phyloP scores from a whole-genome alignment of 805 yeast species.

The Candida koratica region DNA sequence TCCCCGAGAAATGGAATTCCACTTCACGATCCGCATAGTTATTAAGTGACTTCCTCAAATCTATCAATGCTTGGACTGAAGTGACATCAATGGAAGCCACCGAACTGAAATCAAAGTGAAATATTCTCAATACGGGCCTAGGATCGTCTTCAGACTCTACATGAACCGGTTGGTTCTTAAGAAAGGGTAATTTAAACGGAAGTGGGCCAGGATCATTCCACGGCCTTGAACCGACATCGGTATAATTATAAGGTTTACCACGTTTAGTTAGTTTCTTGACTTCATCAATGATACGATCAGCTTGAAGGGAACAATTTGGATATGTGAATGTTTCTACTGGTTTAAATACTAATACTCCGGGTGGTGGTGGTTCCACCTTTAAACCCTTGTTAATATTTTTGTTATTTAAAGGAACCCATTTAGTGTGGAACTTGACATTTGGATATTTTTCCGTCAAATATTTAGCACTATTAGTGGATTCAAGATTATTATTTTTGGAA shows the following conservation, averaged over 20 bases:
- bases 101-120: conserved; percentile 78
- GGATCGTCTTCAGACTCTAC: conserved; percentile 27
- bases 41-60: conserved; percentile 67
- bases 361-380: conserved; percentile 72
- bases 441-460: conserved; percentile 27
- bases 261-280: conserved; percentile 59
- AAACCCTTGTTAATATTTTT: conserved; percentile 53
- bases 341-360: conserved; percentile 83
- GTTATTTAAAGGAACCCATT: conserved; percentile 64
- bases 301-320: conserved; percentile 72
- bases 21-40: conserved; percentile 76
- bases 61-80: conserved; percentile 72
- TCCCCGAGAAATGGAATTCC: conserved; percentile 86
- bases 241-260: conserved; percentile 43
- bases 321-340: conserved; percentile 79
- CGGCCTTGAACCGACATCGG: conserved; percentile 60
- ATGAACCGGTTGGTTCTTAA: conserved; percentile 10
- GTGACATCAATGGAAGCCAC: conserved; percentile 77
- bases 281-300: conserved; percentile 65
- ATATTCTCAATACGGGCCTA: conserved; percentile 64
- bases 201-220: conserved; percentile 88
- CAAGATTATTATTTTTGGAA: conserved; percentile 17
- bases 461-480: conserved; percentile 18
- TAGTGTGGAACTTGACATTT: conserved; percentile 45
- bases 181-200: conserved; percentile 33